These are phyloP conservation scores for Penicillium dipodomyicola DNA, from an alignment of 495 filamentous ascomycete species.

Conservation along the genomic window DNA sequence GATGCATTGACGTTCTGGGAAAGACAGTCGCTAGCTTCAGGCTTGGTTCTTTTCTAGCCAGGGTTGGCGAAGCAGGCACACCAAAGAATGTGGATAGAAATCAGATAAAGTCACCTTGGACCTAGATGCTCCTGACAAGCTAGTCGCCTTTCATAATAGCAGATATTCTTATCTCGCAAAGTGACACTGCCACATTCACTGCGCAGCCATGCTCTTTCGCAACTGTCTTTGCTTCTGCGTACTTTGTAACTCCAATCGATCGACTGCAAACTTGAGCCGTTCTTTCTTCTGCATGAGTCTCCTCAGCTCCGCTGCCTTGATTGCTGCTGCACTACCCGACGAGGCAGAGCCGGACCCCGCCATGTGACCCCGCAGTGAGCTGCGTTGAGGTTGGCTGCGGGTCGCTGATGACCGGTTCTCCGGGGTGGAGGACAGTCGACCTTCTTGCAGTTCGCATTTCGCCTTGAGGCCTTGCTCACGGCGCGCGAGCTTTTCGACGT, in stretches of 20 bases:
- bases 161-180: neutral
- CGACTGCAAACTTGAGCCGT: slow-evolving; percentile 71
- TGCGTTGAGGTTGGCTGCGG: slow-evolving; percentile 24
- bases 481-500: slow-evolving; percentile 71
- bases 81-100: neutral
- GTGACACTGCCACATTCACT: slow-evolving; percentile 24
- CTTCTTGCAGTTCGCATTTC: slow-evolving; percentile 68
- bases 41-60: neutral
- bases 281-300: slow-evolving; percentile 73
- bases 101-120: no score
- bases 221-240: slow-evolving; percentile 68
- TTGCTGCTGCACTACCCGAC: slow-evolving; percentile 53
- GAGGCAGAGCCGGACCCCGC: slow-evolving; percentile 31
- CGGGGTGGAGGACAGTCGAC: slow-evolving; percentile 51
- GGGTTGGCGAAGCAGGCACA: neutral
- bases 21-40: neutral
- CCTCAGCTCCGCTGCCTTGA: slow-evolving; percentile 60
- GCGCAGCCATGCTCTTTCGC: slow-evolving; percentile 72
- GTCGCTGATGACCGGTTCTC: slow-evolving; percentile 29
- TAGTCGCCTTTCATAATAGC: neutral
- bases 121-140: neutral
- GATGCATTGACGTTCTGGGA: neutral
- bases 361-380: slow-evolving; percentile 26
- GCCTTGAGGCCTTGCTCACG: slow-evolving; percentile 68
- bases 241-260: slow-evolving; percentile 66